phyloP scores from a whole-genome alignment of 495 filamentous ascomycete genomes.

The Hypoxylon trugodes region DNA sequence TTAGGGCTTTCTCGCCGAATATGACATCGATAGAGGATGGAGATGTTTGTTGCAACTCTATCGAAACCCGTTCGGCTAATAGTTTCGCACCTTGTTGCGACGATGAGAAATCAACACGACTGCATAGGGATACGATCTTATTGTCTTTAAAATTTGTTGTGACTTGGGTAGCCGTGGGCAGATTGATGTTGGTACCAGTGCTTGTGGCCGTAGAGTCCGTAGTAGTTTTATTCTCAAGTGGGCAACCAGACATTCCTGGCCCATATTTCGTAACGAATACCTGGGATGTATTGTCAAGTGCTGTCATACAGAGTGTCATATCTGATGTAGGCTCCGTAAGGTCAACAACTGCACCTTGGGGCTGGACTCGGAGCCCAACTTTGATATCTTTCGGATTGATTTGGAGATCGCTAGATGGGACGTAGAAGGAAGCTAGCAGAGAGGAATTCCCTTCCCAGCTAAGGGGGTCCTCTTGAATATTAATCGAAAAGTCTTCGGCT shows the following conservation, averaged over 20 bases:
- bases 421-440: constrained; percentile 53
- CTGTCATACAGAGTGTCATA: constrained; percentile 37
- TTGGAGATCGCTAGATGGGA: constrained; percentile 43
- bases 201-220: background rate
- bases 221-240: background rate
- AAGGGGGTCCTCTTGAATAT: constrained; percentile 37
- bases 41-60: constrained; percentile 42
- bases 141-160: constrained; percentile 25
- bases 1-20: constrained; percentile 33
- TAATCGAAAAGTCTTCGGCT: constrained; percentile 40
- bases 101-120: constrained; percentile 40
- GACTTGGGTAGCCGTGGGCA: constrained; percentile 3
- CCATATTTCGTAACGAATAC: constrained; percentile 47
- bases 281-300: constrained; percentile 36
- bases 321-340: too few species aligned
- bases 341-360: too few species aligned
- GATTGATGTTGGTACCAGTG: background rate
- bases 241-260: constrained; percentile 30
- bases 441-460: constrained; percentile 49
- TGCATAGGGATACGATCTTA: constrained; percentile 34
- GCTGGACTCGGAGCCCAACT: constrained; percentile 39
- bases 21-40: constrained; percentile 47
- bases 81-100: constrained; percentile 38
- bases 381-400: constrained; percentile 27
- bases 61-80: constrained; percentile 41